Conservation (phyloP, 768 basidiomycete species). For the Tricholomella constricta region DNA sequence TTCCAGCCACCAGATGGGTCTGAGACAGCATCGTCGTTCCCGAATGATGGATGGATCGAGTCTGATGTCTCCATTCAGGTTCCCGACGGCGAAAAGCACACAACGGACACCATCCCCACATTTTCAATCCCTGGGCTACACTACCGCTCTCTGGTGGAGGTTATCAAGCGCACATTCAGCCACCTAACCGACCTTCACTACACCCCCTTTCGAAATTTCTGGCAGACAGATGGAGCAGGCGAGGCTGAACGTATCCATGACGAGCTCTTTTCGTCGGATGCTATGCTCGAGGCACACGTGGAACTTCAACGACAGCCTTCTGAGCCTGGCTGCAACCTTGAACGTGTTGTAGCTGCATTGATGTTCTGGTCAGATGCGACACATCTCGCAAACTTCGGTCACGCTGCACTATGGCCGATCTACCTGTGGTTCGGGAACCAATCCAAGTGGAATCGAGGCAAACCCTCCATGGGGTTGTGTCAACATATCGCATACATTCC, state of each 20-base stretch:
- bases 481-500: conserved; percentile 44
- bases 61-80: conserved; percentile 12
- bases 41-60: conserved; percentile 17
- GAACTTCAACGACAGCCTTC: conserved; percentile 18
- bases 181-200: conserved; percentile 16
- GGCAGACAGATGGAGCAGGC: conserved; percentile 14
- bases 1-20: background rate
- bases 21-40: background rate
- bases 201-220: conserved; percentile 22
- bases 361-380: conserved; percentile 39
- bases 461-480: conserved; percentile 25
- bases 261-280: conserved; percentile 27
- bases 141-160: conserved; percentile 19
- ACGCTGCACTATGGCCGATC: conserved; percentile 40
- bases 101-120: conserved; percentile 18
- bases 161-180: conserved; percentile 23
- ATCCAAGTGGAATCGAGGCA: conserved; percentile 39
- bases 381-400: conserved; percentile 36
- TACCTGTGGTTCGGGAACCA: conserved; percentile 42
- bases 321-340: conserved; percentile 19
- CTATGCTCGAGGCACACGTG: conserved; percentile 21
- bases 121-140: conserved; percentile 26
- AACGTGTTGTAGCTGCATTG: conserved; percentile 21
- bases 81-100: conserved; percentile 13
- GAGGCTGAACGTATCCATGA: conserved; percentile 21